Conservation (phyloP, 2,329 filamentous ascomycete genomes). For the Talaromyces albobiverticillius region DNA sequence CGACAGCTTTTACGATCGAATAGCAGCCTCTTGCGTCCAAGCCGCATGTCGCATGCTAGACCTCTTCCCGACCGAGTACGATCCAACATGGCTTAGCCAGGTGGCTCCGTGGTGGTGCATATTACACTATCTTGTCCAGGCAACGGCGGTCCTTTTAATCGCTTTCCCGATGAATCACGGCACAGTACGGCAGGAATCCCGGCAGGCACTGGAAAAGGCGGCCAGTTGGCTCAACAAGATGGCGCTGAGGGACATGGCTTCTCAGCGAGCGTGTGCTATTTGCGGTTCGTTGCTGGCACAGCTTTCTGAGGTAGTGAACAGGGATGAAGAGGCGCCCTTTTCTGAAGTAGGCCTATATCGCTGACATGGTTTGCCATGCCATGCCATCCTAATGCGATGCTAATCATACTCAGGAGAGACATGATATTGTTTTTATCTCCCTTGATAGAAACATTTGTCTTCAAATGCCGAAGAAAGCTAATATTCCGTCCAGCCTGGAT, state of each 20-base stretch:
- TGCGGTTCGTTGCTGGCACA: constrained; percentile 17
- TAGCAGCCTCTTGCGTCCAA: constrained; percentile 35
- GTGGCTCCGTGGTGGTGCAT: constrained; percentile 40
- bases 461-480: too few species aligned
- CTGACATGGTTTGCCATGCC: not conserved
- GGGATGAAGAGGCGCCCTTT: not conserved
- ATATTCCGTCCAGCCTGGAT: too few species aligned
- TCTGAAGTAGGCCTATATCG: constrained; percentile 12
- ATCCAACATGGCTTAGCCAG: constrained; percentile 28
- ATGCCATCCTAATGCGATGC: not conserved
- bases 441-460: too few species aligned
- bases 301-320: not conserved
- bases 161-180: constrained; percentile 16
- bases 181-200: not conserved
- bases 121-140: constrained; percentile 42
- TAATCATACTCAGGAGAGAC: not conserved
- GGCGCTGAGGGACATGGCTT: constrained; percentile 31
- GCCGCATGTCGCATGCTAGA: constrained; percentile 33
- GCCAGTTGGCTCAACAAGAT: constrained; percentile 23
- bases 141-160: constrained; percentile 36
- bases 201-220: constrained; percentile 11
- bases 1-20: constrained; percentile 30
- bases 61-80: constrained; percentile 34
- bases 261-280: constrained; percentile 32
- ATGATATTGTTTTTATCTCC: not conserved